Conservation (phyloP, 345 rosid species). For the Firmiana major region DNA sequence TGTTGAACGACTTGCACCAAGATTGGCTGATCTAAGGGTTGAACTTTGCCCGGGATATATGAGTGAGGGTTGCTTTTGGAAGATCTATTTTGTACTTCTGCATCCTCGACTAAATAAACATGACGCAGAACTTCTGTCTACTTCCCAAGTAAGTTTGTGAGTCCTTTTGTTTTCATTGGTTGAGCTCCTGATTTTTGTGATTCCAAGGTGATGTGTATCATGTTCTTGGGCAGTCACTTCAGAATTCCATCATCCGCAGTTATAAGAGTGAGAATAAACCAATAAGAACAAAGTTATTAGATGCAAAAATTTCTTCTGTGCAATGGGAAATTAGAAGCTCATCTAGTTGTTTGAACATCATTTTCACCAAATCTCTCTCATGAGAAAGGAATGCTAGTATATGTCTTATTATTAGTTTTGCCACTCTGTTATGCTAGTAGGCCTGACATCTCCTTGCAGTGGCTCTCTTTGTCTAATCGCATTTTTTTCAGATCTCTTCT, state of each 20-base stretch:
- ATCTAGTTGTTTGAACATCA: neutral
- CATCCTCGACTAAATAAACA: slow-evolving; percentile 74
- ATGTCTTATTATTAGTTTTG: neutral
- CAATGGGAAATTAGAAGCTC: neutral
- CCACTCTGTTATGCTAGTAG: neutral
- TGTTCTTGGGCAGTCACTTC: neutral
- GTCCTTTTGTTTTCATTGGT: neutral
- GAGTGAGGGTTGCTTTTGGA: slow-evolving; percentile 93
- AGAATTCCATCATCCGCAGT: neutral
- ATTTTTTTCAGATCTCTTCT: neutral
- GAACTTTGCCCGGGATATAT: slow-evolving; percentile 91
- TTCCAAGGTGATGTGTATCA: neutral
- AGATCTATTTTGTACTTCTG: slow-evolving; percentile 86
- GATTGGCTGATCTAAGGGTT: slow-evolving; percentile 75
- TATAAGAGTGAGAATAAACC: neutral
- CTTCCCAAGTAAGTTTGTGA: slow-evolving; percentile 55
- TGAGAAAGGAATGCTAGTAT: neutral
- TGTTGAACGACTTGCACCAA: slow-evolving; percentile 72
- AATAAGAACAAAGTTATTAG: neutral
- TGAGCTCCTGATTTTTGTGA: neutral
- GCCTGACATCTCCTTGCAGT: neutral
- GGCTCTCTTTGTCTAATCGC: neutral
- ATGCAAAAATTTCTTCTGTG: neutral
- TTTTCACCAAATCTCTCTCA: neutral
- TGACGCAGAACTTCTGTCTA: slow-evolving; percentile 71